phyloP scores from a whole-genome alignment of 345 rosid genomes.

The Rhizophora apiculata region DNA sequence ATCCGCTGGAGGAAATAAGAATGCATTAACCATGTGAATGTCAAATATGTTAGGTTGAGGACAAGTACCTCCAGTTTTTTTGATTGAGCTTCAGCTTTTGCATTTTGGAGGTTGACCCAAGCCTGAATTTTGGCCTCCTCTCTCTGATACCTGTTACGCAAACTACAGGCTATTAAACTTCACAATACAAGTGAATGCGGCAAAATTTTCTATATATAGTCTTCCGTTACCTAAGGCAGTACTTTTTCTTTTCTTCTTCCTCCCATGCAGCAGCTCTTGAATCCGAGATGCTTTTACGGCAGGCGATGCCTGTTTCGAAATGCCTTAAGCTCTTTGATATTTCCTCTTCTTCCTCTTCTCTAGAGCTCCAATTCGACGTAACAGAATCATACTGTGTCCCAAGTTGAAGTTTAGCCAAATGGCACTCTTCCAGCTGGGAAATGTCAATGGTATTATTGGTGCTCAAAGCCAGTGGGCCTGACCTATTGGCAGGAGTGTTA shows the following conservation, averaged over 20 bases:
- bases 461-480: constrained; percentile 65
- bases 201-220: not conserved
- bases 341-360: constrained; percentile 90
- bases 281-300: constrained; percentile 51
- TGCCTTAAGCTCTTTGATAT: constrained; percentile 83
- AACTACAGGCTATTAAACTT: constrained; percentile 3
- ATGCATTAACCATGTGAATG: not conserved
- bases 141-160: constrained; percentile 64
- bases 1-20: not conserved
- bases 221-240: constrained; percentile 62
- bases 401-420: constrained; percentile 66
- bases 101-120: constrained; percentile 87
- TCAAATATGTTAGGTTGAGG: not conserved
- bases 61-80: constrained; percentile 75
- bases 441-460: constrained; percentile 49
- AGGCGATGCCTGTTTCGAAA: constrained; percentile 49
- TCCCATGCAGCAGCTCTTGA: constrained; percentile 67
- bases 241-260: constrained; percentile 76
- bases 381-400: constrained; percentile 60
- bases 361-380: constrained; percentile 77
- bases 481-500: constrained; percentile 84
- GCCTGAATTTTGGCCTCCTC: constrained; percentile 95
- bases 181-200: not conserved
- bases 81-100: constrained; percentile 97
- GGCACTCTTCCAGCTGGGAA: constrained; percentile 60